Percentiles rank a stretch among this genome's conserved stretches.
Evolutionary conservation across 805 yeast genomes (phyloP).

Genomic region (Sugiyamaella marilandica): DNA sequence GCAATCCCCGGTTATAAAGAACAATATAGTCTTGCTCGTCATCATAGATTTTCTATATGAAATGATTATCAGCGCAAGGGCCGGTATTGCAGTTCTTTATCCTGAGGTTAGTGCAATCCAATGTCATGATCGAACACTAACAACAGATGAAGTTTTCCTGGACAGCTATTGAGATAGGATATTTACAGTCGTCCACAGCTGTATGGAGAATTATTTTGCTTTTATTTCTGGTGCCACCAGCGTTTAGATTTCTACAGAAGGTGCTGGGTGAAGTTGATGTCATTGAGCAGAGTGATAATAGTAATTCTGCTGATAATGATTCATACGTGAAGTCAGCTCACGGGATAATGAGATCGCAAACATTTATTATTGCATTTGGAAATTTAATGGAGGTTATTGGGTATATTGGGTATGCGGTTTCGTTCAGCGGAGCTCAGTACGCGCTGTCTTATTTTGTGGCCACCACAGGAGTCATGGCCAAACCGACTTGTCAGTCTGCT

Average conservation of each 20-base stretch:
- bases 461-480: conserved; percentile 27
- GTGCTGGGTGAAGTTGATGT: conserved; percentile 16
- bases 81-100: conserved; percentile 23
- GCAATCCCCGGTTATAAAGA: neutral
- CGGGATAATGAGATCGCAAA: conserved; percentile 20
- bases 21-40: conserved; percentile 15
- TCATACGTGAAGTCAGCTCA: neutral
- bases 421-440: conserved; percentile 22
- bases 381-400: conserved; percentile 24
- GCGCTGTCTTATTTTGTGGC: conserved; percentile 25
- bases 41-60: conserved; percentile 16
- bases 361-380: conserved; percentile 22
- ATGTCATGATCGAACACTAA: neutral
- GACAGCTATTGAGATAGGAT: conserved; percentile 32
- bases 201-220: conserved; percentile 27
- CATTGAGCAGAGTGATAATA: conserved; percentile 16
- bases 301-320: too few relatives aligned
- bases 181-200: conserved; percentile 28
- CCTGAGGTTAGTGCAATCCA: conserved; percentile 18
- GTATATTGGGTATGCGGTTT: conserved; percentile 23
- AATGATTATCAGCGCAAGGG: conserved; percentile 16
- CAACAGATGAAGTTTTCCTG: conserved; percentile 25
- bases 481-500: conserved; percentile 28
- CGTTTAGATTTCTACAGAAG: conserved; percentile 17
- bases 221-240: conserved; percentile 25